Evolutionary conservation across 2,329 filamentous ascomycete species (phyloP).

Genomic region (Phaeosphaeriaceae sp.): DNA sequence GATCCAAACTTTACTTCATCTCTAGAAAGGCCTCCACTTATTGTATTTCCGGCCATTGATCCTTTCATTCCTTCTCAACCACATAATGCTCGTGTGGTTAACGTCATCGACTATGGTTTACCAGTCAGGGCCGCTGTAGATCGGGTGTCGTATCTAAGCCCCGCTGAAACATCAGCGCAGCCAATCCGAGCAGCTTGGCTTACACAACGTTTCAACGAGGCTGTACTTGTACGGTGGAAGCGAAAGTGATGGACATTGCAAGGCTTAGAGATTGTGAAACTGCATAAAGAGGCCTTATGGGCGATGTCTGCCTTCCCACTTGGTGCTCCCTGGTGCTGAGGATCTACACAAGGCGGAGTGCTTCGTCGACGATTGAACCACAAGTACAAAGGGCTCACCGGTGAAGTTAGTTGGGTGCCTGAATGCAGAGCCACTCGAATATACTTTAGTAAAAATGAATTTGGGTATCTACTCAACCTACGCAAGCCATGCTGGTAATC

Average conservation of each 20-base stretch:
- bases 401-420: too few species aligned
- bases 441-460: background rate
- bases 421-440: too few species aligned
- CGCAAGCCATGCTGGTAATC: conserved; percentile 13
- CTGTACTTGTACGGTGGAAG: background rate
- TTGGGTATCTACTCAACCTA: conserved; percentile 27
- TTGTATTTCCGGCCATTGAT: background rate
- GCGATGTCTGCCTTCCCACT: too few species aligned
- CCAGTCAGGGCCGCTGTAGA: conserved; percentile 9
- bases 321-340: too few species aligned
- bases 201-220: background rate
- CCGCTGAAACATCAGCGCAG: background rate
- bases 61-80: background rate
- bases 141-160: conserved; percentile 3
- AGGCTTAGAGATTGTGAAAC: too few species aligned
- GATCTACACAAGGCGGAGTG: too few species aligned
- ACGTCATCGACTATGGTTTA: conserved; percentile 14
- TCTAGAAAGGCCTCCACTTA: conserved; percentile 4
- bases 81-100: background rate
- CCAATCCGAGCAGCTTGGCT: background rate
- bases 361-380: too few species aligned
- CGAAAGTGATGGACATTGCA: too few species aligned
- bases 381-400: too few species aligned
- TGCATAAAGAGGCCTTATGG: too few species aligned
- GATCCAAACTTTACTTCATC: background rate